Evolutionary conservation across 306 rosid species (phyloP).

Genomic region (Lupinus albus): DNA sequence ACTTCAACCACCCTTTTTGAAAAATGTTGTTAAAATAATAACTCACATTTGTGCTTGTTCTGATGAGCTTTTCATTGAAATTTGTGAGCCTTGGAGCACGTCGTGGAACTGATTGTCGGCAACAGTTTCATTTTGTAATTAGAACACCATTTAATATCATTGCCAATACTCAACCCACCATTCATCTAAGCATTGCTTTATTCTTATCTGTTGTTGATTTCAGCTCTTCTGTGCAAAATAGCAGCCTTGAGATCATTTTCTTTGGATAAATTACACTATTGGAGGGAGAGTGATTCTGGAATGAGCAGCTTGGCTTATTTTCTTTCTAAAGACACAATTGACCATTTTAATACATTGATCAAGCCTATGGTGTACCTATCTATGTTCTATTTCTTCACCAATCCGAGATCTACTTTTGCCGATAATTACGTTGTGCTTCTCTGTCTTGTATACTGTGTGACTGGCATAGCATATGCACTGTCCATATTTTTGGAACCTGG

Average conservation of each 20-base stretch:
- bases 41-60: too few species aligned
- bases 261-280: slow-evolving; percentile 66
- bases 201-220: slow-evolving; percentile 42
- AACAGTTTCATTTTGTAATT: slow-evolving; percentile 20
- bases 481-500: slow-evolving; percentile 74
- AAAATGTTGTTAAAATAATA: too few species aligned
- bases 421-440: slow-evolving; percentile 69
- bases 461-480: slow-evolving; percentile 75
- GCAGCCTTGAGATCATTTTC: slow-evolving; percentile 82
- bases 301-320: slow-evolving; percentile 89
- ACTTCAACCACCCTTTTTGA: too few species aligned
- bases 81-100: neutral
- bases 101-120: neutral
- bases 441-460: slow-evolving; percentile 81
- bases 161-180: neutral
- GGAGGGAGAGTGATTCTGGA: slow-evolving; percentile 83
- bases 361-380: slow-evolving; percentile 80
- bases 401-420: slow-evolving; percentile 73
- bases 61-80: too few species aligned
- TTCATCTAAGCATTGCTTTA: slow-evolving; percentile 6
- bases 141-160: slow-evolving; percentile 8
- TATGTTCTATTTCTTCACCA: slow-evolving; percentile 77
- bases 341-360: slow-evolving; percentile 69
- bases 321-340: slow-evolving; percentile 77
- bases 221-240: slow-evolving; percentile 84